These are phyloP conservation scores for Apodospora peruviana DNA, from an alignment of 495 filamentous ascomycete genomes.

Conservation along the genomic window DNA sequence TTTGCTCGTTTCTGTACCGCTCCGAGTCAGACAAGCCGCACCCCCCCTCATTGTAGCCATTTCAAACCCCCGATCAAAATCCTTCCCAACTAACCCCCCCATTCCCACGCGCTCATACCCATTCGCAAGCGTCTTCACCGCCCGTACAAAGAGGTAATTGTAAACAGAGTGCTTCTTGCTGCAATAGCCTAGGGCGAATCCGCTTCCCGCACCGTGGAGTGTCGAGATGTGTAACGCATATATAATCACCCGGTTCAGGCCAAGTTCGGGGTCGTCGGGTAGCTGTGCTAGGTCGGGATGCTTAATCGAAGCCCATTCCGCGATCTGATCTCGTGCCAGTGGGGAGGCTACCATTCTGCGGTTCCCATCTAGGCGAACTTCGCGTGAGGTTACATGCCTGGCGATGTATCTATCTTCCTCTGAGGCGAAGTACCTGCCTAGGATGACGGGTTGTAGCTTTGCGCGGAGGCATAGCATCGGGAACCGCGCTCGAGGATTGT, in stretches of 20 bases:
- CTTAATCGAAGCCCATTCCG: constrained; percentile 10
- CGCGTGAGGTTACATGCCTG: neutral
- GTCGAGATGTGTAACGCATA: constrained; percentile 9
- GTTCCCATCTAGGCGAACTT: neutral
- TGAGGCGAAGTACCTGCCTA: constrained; percentile 2
- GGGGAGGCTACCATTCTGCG: constrained; percentile 9
- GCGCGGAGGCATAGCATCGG: constrained; percentile 7
- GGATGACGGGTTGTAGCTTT: constrained; percentile 9
- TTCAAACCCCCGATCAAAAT: constrained; percentile 4
- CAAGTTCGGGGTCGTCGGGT: neutral
- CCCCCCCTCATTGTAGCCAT: neutral
- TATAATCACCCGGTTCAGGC: too few species aligned
- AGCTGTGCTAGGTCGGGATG: constrained; percentile 1
- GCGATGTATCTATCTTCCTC: constrained; percentile 1
- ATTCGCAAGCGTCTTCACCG: neutral
- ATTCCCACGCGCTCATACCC: constrained; percentile 11
- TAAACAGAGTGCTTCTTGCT: neutral
- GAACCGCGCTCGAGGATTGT: neutral
- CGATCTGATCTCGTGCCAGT: constrained; percentile 3
- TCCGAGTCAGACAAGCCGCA: neutral
- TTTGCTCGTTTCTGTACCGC: too few species aligned
- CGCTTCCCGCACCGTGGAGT: neutral
- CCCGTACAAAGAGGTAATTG: constrained; percentile 4
- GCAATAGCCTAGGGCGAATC: neutral
- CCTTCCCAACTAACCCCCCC: constrained; percentile 7